These are phyloP conservation scores for Prillingera fragicola DNA, from an alignment of 1,284 basidiomycete species.

Conservation along the genomic window DNA sequence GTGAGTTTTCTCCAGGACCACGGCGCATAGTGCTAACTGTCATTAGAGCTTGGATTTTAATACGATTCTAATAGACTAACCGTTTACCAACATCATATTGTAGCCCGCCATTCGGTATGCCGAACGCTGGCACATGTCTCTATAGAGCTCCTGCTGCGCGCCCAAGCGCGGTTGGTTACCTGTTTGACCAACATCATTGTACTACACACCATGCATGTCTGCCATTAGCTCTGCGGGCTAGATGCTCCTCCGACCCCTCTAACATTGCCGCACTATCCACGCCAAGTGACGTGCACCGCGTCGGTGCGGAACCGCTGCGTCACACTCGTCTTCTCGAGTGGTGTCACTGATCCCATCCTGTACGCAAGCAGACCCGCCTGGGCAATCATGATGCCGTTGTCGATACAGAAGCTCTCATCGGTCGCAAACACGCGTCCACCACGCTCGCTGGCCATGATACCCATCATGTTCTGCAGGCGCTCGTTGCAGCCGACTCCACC, in stretches of 20 bases:
- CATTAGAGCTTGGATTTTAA: no score
- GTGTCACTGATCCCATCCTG: conserved; percentile 83
- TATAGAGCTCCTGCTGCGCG: no score
- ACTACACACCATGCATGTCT: no score
- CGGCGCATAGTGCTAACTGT: neutral
- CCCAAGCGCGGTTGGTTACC: no score
- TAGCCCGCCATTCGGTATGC: no score
- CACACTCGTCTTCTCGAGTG: conserved; percentile 71
- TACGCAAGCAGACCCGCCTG: conserved; percentile 90
- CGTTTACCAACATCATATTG: neutral
- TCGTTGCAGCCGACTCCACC: conserved; percentile 98
- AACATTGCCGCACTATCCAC: no score
- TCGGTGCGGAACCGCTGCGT: conserved; percentile 91
- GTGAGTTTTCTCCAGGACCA: conserved; percentile 29
- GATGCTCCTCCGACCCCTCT: no score
- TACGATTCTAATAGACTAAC: neutral
- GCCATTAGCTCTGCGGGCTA: no score
- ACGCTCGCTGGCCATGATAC: conserved; percentile 87
- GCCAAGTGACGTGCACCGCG: conserved; percentile 82
- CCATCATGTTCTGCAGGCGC: conserved; percentile 97
- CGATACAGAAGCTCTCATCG: conserved; percentile 96
- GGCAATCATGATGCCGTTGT: conserved; percentile 99
- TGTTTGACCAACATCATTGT: no score
- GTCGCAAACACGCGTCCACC: conserved; percentile 89
- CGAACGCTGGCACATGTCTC: no score